These are phyloP conservation scores for Euphorbia lathyris DNA, from an alignment of 345 rosid species.

Conservation along the genomic window DNA sequence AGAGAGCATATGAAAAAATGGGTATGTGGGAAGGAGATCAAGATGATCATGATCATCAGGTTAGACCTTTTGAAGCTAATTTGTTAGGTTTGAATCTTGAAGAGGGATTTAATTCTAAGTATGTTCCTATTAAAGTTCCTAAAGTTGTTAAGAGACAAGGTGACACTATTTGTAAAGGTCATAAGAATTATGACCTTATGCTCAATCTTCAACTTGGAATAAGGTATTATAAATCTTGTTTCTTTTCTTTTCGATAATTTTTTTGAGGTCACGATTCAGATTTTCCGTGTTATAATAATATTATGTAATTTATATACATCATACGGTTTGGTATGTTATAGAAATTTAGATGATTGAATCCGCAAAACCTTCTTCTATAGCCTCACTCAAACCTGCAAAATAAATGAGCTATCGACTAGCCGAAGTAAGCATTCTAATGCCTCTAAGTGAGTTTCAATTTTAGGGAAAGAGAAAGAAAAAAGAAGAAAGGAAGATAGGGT, in stretches of 20 bases:
- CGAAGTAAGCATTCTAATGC: no score
- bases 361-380: no score
- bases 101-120: constrained; percentile 34
- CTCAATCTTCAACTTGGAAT: constrained; percentile 85
- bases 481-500: no score
- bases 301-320: no score
- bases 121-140: constrained; percentile 59
- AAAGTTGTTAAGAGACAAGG: constrained; percentile 70
- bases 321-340: no score
- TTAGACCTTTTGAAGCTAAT: constrained; percentile 37
- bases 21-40: constrained; percentile 61
- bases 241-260: background rate
- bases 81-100: constrained; percentile 39
- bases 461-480: no score
- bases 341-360: no score
- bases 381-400: no score
- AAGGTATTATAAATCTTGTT: constrained; percentile 22
- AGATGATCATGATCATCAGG: background rate
- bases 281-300: no score
- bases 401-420: no score
- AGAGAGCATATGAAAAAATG: constrained; percentile 67
- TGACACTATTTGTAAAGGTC: constrained; percentile 83
- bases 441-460: no score
- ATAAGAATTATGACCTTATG: constrained; percentile 90
- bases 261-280: no score